Base-by-base conservation (phyloP, 2,329 filamentous ascomycete genomes). In the Neoscytalidium dimidiatum region DNA sequence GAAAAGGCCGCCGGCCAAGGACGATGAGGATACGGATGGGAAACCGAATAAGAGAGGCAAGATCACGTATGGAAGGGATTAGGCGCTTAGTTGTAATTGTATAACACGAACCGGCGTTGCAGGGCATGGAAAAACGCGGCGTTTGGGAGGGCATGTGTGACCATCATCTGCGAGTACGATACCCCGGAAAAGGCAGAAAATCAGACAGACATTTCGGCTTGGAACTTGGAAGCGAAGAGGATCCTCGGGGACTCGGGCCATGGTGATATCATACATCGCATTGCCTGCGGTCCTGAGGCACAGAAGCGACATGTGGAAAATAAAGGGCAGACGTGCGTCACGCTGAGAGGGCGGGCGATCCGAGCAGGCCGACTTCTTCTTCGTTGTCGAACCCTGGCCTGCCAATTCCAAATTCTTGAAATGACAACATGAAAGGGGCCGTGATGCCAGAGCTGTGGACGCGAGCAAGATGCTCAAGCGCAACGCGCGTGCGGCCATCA, bases 31-130 rank as follows among this genome's bases (percentile, higher is more conserved):
- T 33, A 76, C 79, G 1, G 79, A 82, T 46, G 72, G 72, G 29
- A 82, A 82, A 70, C 72, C 76, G 3, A 52, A 70, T 41, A 84
- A 84, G 74, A 74, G 82, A 64, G 76, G 79, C 29, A 84, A 84
- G 73, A 83, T 84, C 58, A 80, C 78, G n/a, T 84, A 83, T 68
- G 79, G 78, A 21, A 71, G 81, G 62, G 81, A 83, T 14, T 65
- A 64, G 52, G 29, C 41, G n/a, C 41, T 46, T 19, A 17, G 43
- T 31, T n/a, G 26, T 11, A 17, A 44, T 19, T 51, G 58, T 62
- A 33, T 29, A 62, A 51, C 21, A 38, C 21, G 29, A 17, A 51
- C 29, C 51, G 58, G 58, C 58, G 58, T 62, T 62, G 13, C 26
- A 17, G 43, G 58, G 31, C 31, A 49, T 28, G 19, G 41, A 11